Percentiles rank a stretch among this genome's conserved stretches.
Conservation (phyloP, 2,329 filamentous ascomycete species). For the Emericellopsis atlantica region DNA sequence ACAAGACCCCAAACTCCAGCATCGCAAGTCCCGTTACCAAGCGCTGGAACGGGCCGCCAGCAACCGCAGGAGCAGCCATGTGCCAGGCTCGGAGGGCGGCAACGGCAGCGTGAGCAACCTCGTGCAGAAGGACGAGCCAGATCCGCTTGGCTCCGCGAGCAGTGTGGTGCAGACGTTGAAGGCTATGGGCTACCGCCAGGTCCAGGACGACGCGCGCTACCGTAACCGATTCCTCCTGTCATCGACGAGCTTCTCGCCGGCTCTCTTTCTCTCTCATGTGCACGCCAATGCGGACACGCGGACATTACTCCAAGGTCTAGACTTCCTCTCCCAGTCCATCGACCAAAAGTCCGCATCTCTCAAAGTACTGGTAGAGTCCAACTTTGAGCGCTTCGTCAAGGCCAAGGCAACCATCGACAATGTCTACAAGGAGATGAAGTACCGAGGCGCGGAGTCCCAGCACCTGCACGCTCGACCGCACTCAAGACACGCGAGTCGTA, state of each 20-base stretch:
- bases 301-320: conserved; percentile 66
- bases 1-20: conserved; percentile 31
- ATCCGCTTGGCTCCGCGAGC: conserved; percentile 77
- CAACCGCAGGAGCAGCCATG: conserved; percentile 50
- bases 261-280: conserved; percentile 82
- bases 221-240: conserved; percentile 93
- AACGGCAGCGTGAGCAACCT: conserved; percentile 58
- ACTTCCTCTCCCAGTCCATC: conserved; percentile 80
- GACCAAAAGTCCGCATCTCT: conserved; percentile 96
- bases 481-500: conserved; percentile 55
- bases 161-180: conserved; percentile 76
- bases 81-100: conserved; percentile 56
- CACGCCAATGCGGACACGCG: conserved; percentile 79
- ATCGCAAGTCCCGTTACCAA: conserved; percentile 69
- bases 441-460: conserved; percentile 42
- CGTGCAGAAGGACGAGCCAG: conserved; percentile 83
- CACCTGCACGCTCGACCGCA: conserved; percentile 31
- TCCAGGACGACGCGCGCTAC: conserved; percentile 73
- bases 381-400: conserved; percentile 95
- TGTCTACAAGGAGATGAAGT: conserved; percentile 97
- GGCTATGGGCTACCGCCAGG: conserved; percentile 54
- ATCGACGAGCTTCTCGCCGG: conserved; percentile 88
- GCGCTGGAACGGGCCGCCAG: conserved; percentile 67
- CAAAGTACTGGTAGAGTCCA: conserved; percentile 92
- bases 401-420: conserved; percentile 98